Evolutionary conservation across 768 basidiomycete genomes (phyloP), one percentile per base, ranked within the genome.

Genomic region (Inosperma sp.): DNA sequence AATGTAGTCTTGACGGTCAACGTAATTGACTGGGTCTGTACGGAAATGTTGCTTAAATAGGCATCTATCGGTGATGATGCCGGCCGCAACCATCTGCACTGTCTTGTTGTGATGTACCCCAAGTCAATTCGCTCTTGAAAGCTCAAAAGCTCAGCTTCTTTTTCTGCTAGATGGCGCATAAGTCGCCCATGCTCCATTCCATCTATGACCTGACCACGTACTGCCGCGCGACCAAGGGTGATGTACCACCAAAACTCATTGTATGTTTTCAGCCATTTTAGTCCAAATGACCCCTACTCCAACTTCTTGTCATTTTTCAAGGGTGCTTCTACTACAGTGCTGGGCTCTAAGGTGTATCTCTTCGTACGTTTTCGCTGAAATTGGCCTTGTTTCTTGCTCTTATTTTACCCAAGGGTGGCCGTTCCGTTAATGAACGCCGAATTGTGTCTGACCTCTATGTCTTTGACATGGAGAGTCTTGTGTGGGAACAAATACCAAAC

Each of bases 401-500:
- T 29, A 30, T 53, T 54, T 49, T 41, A 59, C 19, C 16, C 27
- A 51, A 91, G 88, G 95, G 93, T 36, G 93, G 94, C 13, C 80
- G 93, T 29, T 74, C 90, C 46, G 92, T 93, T 49, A 79, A 88
- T 12, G 88, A 89, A 53, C 83, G 92, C 29, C 78, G 83, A 55
- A 93, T 97, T 84, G 86, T 92, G 42, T 80, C 86, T 30, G 91
- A 94, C 70, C 79, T 99, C 59, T 97, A 93, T 70, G 74, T 82
- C 31, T 92, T 98, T 65, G 87, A 97, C 71, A 73, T 97, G 56
- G 74, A 83, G 48, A 83, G 84, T 2, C 85, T 88, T 61, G 68
- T 73, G 9, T 99, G 96, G 96, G 79, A 85, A 59, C 82, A 75
- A 62, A 63, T 93, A 7, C 67, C 70, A 2, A 73, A 80, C 14